Percentiles rank a stretch among this genome's conserved stretches.
phyloP scores from a whole-genome alignment of 352 stramenopile genomes.

The Aphanomyces euteiches region DNA sequence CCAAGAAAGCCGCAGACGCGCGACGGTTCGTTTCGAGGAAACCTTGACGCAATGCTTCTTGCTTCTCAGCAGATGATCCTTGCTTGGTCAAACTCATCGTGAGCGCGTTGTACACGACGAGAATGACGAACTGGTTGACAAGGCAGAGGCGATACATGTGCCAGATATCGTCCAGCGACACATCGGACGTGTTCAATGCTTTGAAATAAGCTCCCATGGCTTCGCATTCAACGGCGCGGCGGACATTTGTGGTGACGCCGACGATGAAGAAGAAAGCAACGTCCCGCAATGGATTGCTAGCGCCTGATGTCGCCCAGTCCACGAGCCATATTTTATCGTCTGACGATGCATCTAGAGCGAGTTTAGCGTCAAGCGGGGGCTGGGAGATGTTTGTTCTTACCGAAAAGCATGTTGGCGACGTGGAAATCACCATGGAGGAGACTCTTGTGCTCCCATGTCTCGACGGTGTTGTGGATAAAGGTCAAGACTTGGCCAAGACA shows the following conservation, averaged over 20 bases:
- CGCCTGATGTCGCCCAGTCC: slow-evolving; percentile 76
- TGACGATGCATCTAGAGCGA: slow-evolving; percentile 10
- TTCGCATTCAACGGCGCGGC: slow-evolving; percentile 38
- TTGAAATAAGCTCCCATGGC: slow-evolving; percentile 49
- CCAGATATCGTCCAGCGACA: slow-evolving; percentile 38
- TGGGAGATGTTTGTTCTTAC: background rate
- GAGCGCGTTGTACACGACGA: slow-evolving; percentile 72
- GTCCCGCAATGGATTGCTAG: slow-evolving; percentile 70
- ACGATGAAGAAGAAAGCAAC: slow-evolving; percentile 83
- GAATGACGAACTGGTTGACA: slow-evolving; percentile 79
- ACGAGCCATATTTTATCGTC: slow-evolving; percentile 52
- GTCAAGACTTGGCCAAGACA: slow-evolving; percentile 42
- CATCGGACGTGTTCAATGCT: slow-evolving; percentile 30
- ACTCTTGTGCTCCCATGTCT: slow-evolving; percentile 43
- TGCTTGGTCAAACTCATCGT: slow-evolving; percentile 75
- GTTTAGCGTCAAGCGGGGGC: background rate
- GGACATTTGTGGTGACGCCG: slow-evolving; percentile 51
- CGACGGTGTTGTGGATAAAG: slow-evolving; percentile 50
- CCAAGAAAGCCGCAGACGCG: slow-evolving; percentile 57
- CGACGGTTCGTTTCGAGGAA: slow-evolving; percentile 70
- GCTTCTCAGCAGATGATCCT: slow-evolving; percentile 61
- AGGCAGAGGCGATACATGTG: slow-evolving; percentile 58
- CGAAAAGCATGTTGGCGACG: slow-evolving; percentile 70
- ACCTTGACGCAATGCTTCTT: slow-evolving; percentile 52
- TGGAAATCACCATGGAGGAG: slow-evolving; percentile 83